Evolutionary conservation across 2,329 filamentous ascomycete species (phyloP).

Genomic region (Fusarium solani-melongenae): DNA sequence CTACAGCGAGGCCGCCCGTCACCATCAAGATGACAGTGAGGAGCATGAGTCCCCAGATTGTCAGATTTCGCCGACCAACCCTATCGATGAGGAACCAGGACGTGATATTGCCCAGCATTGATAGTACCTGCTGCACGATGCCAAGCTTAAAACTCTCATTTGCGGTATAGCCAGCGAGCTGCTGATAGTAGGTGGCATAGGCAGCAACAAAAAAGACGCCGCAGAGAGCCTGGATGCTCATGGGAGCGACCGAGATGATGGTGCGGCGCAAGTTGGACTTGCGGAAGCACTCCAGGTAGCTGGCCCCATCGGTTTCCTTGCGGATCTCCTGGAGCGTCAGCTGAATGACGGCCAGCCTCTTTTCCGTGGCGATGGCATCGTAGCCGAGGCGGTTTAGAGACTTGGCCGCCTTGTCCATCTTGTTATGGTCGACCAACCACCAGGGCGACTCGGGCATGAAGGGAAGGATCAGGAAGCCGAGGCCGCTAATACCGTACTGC

Average conservation of each 20-base stretch:
- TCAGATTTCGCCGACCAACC: constrained; percentile 25
- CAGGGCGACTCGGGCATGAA: constrained; percentile 36
- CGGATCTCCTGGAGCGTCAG: constrained; percentile 25
- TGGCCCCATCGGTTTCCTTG: constrained; percentile 27
- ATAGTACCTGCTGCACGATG: constrained; percentile 30
- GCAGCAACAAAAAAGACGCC: constrained; percentile 31
- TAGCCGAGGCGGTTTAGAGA: constrained; percentile 23
- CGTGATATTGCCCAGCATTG: constrained; percentile 30
- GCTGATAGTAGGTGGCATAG: constrained; percentile 34
- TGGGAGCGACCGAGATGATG: constrained; percentile 32
- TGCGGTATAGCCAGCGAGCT: constrained; percentile 31
- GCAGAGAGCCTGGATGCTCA: constrained; percentile 28
- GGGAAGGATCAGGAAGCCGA: constrained; percentile 16
- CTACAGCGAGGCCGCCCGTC: constrained; percentile 26
- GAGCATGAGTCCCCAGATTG: constrained; percentile 20
- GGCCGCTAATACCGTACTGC: constrained; percentile 28
- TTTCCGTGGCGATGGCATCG: constrained; percentile 12
- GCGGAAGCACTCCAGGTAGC: constrained; percentile 34
- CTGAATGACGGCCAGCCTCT: constrained; percentile 27
- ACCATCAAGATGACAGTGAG: constrained; percentile 24
- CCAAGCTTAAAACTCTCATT: constrained; percentile 27
- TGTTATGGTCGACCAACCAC: constrained; percentile 25
- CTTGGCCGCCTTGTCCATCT: constrained; percentile 16
- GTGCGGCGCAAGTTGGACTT: constrained; percentile 35
- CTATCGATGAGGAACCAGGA: constrained; percentile 36